A percentile compares a stretch with the other conserved stretches of the same genome.
Evolutionary conservation across 2,329 filamentous ascomycete genomes (phyloP).

Genomic region (Cladophialophora exuberans): DNA sequence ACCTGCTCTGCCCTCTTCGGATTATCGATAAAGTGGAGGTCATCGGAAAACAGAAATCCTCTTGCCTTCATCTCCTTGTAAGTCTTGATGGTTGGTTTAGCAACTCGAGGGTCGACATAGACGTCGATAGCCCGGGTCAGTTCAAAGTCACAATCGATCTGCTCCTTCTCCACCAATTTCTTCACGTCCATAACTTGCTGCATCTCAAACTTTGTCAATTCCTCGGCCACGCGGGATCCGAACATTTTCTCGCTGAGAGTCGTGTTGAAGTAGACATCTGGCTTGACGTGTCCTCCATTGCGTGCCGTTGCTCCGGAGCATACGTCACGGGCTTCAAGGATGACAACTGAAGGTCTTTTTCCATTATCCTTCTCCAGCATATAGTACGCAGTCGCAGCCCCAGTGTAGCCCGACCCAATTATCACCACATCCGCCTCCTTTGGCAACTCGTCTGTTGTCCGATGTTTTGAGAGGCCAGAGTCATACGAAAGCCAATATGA

Average conservation of each 20-base stretch:
- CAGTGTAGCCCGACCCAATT: constrained; percentile 53
- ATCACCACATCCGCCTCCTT: constrained; percentile 49
- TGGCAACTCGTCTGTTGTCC: constrained; percentile 39
- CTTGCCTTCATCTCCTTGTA: constrained; percentile 37
- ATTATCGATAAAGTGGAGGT: constrained; percentile 32
- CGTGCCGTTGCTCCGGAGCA: constrained; percentile 51
- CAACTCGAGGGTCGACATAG: constrained; percentile 38
- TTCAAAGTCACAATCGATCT: constrained; percentile 48
- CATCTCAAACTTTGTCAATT: constrained; percentile 46
- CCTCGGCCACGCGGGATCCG: constrained; percentile 42
- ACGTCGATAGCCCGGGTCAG: constrained; percentile 46
- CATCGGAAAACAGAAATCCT: constrained; percentile 35
- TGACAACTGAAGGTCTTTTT: constrained; percentile 38
- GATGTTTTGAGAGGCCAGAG: constrained; percentile 18
- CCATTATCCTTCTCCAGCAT: constrained; percentile 36
- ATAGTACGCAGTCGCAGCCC: constrained; percentile 50
- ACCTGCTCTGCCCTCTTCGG: constrained; percentile 30
- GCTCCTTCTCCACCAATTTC: constrained; percentile 43
- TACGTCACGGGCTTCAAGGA: constrained; percentile 45
- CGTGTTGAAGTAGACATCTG: constrained; percentile 46
- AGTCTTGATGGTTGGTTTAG: constrained; percentile 37
- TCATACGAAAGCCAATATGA: constrained; percentile 28
- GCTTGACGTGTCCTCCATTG: constrained; percentile 51
- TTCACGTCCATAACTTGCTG: constrained; percentile 46
- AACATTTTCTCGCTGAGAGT: constrained; percentile 37